Evolutionary conservation across 352 stramenopile genomes (phyloP).

Genomic region (Phytopythium ostracodes): DNA sequence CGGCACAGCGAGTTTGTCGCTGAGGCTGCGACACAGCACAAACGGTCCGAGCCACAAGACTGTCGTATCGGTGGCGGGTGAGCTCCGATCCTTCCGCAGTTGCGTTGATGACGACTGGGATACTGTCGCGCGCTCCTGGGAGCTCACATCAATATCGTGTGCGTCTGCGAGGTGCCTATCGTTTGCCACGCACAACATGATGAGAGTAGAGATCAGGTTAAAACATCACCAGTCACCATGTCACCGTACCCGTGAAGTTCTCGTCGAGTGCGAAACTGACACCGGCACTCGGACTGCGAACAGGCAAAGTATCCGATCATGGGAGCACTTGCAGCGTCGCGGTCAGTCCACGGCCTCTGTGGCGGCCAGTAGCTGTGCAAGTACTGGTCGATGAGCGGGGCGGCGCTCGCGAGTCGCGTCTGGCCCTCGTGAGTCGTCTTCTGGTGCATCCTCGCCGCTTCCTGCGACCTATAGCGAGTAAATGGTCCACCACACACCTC

Average conservation of each 20-base stretch:
- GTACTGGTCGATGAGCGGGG: conserved; percentile 47
- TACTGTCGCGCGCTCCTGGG: neutral
- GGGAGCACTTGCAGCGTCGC: conserved; percentile 9
- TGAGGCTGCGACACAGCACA: conserved; percentile 27
- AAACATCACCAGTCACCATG: too few species aligned
- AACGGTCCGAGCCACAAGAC: conserved; percentile 48
- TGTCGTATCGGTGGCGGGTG: neutral
- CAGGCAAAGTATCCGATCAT: conserved; percentile 55
- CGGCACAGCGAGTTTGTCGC: conserved; percentile 28
- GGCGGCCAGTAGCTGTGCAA: conserved; percentile 56
- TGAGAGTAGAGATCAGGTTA: neutral
- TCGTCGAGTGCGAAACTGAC: conserved; percentile 39
- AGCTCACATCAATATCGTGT: conserved; percentile 9
- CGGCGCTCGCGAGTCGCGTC: conserved; percentile 30
- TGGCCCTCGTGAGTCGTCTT: conserved; percentile 31
- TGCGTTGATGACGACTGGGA: neutral
- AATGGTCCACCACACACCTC: neutral
- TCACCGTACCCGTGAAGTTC: conserved; percentile 26
- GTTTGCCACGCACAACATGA: neutral
- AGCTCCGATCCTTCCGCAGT: neutral
- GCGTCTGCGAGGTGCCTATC: conserved; percentile 15
- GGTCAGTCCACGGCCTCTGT: conserved; percentile 38
- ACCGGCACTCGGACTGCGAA: conserved; percentile 19
- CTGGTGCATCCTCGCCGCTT: conserved; percentile 48
- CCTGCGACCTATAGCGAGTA: conserved; percentile 25